A percentile compares a stretch with the other conserved stretches of the same genome.
Evolutionary conservation across 768 basidiomycete species (phyloP).

Genomic region (Psilocybe cubensis): DNA sequence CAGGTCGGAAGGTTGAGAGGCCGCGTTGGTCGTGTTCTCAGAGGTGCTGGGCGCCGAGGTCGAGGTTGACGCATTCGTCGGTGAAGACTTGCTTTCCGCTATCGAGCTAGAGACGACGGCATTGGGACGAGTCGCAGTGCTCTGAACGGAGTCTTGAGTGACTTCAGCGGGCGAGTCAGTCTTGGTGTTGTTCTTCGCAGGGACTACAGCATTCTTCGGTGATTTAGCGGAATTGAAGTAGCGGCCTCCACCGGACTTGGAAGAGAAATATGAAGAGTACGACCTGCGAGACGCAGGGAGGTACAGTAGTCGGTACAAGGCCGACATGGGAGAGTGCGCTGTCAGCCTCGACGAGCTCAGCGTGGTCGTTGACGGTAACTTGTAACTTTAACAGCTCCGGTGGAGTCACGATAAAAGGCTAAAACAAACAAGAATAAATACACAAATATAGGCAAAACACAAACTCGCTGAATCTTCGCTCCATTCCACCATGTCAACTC

Average conservation of each 20-base stretch:
- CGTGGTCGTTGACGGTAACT: slow-evolving; percentile 13
- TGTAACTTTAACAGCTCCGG: slow-evolving; percentile 14
- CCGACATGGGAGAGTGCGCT: slow-evolving; percentile 45
- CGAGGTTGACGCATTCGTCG: slow-evolving; percentile 19
- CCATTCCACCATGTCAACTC: too few species aligned
- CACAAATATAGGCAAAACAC: too few species aligned
- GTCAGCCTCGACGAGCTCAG: slow-evolving; percentile 15
- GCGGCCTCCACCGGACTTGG: slow-evolving; percentile 73
- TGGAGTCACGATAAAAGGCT: slow-evolving; percentile 15
- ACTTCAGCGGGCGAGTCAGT: slow-evolving; percentile 17
- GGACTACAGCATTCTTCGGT: slow-evolving; percentile 50
- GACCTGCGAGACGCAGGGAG: slow-evolving; percentile 54
- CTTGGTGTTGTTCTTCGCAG: slow-evolving; percentile 31
- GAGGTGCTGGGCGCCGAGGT: slow-evolving; percentile 18
- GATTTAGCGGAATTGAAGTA: slow-evolving; percentile 78
- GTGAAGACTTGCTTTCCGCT: slow-evolving; percentile 8
- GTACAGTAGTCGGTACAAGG: slow-evolving; percentile 52
- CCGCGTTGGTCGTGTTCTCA: background rate
- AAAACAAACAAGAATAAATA: slow-evolving; percentile 26
- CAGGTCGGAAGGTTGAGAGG: slow-evolving; percentile 10
- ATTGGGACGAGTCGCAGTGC: slow-evolving; percentile 6
- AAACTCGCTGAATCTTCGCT: too few species aligned
- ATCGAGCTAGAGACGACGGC: slow-evolving; percentile 8
- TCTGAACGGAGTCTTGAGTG: slow-evolving; percentile 13
- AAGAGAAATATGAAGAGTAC: slow-evolving; percentile 82